These are phyloP conservation scores for Gossypium bickii DNA, from an alignment of 345 rosid genomes.

Conservation along the genomic window DNA sequence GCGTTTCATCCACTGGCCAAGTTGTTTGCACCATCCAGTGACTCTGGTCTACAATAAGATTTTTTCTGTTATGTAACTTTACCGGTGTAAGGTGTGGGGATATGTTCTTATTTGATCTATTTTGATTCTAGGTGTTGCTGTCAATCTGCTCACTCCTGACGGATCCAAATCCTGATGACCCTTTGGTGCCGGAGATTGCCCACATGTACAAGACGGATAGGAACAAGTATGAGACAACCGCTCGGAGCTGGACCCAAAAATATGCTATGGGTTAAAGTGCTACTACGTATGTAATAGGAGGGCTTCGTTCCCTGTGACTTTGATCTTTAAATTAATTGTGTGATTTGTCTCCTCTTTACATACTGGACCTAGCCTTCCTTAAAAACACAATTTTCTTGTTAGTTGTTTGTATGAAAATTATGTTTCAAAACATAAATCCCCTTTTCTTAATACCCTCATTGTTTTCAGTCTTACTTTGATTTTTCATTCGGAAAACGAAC, in stretches of 20 bases:
- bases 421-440: not conserved
- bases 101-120: not conserved
- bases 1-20: not conserved
- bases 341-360: constrained; percentile 25
- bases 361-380: constrained; percentile 33
- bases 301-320: constrained; percentile 31
- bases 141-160: constrained; percentile 22
- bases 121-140: constrained; percentile 15
- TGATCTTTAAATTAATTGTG: constrained; percentile 30
- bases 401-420: constrained; percentile 30
- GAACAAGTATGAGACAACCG: constrained; percentile 18
- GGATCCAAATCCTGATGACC: constrained; percentile 23
- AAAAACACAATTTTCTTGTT: constrained; percentile 24
- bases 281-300: constrained; percentile 27
- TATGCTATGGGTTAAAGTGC: constrained; percentile 23
- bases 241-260: constrained; percentile 22
- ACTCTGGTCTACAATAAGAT: not conserved
- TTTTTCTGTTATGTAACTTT: not conserved
- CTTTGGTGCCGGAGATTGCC: constrained; percentile 22
- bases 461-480: not conserved
- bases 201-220: constrained; percentile 22
- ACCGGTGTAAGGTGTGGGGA: not conserved
- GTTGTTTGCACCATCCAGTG: not conserved
- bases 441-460: not conserved
- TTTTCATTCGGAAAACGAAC: not conserved